Percentiles rank a stretch among this genome's conserved stretches.
These are phyloP conservation scores for Trichophyton benhamiae DNA, from an alignment of 2,329 filamentous ascomycete species.

Conservation along the genomic window DNA sequence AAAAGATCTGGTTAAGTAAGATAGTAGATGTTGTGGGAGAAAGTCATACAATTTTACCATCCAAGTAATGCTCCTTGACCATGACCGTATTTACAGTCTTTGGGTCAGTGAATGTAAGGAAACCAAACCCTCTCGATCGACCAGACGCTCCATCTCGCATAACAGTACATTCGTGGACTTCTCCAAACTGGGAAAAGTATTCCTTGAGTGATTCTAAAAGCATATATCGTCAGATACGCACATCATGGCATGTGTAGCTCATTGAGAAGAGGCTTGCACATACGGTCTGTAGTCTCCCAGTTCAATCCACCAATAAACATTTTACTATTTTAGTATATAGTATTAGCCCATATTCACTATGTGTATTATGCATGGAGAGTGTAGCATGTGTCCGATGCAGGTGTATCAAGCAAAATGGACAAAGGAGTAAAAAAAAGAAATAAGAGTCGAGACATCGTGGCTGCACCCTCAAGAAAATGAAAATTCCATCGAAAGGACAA, in stretches of 20 bases:
- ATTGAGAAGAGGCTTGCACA: constrained; percentile 30
- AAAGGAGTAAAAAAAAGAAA: not conserved
- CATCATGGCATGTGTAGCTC: not conserved
- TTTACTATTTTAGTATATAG: constrained; percentile 52
- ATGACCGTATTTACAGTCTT: constrained; percentile 98
- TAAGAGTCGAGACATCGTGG: not conserved
- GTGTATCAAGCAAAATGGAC: not conserved
- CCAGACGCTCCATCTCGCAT: constrained; percentile 95
- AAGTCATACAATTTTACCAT: constrained; percentile 82
- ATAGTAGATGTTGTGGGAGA: not conserved
- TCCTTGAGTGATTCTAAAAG: constrained; percentile 77
- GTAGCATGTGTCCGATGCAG: not conserved
- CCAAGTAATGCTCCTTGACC: constrained; percentile 97
- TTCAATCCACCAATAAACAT: constrained; percentile 99
- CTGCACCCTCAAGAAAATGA: not conserved
- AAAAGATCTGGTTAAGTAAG: not conserved
- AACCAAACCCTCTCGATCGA: constrained; percentile 88
- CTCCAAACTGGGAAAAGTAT: constrained; percentile 95
- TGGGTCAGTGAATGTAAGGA: constrained; percentile 93
- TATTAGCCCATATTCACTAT: constrained; percentile 16
- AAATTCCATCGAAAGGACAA: not conserved
- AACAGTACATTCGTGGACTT: constrained; percentile 96
- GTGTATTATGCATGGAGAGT: not conserved
- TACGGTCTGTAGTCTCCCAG: constrained; percentile 98
- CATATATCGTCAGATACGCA: constrained; percentile 15